These are phyloP conservation scores for Pythium chondricola DNA, from an alignment of 352 stramenopile genomes.

Conservation along the genomic window DNA sequence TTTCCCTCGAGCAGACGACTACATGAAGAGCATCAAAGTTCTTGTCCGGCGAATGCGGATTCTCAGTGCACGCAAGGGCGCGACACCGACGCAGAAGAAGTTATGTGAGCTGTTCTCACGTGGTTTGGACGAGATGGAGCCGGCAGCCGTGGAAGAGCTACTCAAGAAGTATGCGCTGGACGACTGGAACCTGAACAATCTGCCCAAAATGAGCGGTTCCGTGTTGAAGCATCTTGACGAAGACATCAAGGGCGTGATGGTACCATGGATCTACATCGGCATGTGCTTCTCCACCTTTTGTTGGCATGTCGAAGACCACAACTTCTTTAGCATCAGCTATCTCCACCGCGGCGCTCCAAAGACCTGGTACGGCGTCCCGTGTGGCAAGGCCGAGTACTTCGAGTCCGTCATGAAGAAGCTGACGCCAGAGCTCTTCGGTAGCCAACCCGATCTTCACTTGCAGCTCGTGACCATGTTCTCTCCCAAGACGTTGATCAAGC, in stretches of 20 bases:
- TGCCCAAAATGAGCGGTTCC: conserved; percentile 91
- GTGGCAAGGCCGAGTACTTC: conserved; percentile 86
- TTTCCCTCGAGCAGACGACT: conserved; percentile 70
- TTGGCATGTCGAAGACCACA: conserved; percentile 99
- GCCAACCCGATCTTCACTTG: conserved; percentile 95
- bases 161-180: conserved; percentile 72
- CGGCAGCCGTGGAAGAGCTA: conserved; percentile 37
- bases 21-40: conserved; percentile 43
- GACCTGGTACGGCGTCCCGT: conserved; percentile 97
- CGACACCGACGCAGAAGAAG: conserved; percentile 14
- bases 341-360: conserved; percentile 96
- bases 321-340: conserved; percentile 99
- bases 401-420: conserved; percentile 88
- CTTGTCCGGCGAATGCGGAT: conserved; percentile 50
- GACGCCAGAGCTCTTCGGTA: conserved; percentile 92
- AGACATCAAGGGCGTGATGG: conserved; percentile 98
- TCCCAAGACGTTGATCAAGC: conserved; percentile 55
- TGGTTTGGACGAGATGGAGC: conserved; percentile 26
- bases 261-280: conserved; percentile 99
- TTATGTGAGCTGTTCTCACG: conserved; percentile 51
- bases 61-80: conserved; percentile 21
- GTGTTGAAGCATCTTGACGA: conserved; percentile 95
- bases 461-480: conserved; percentile 87
- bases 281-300: conserved; percentile 99
- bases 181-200: conserved; percentile 99